Percentiles rank a stretch among this genome's conserved stretches.
phyloP scores from a whole-genome alignment of 129 eudicot species.

The Chrysanthemum makinoi region DNA sequence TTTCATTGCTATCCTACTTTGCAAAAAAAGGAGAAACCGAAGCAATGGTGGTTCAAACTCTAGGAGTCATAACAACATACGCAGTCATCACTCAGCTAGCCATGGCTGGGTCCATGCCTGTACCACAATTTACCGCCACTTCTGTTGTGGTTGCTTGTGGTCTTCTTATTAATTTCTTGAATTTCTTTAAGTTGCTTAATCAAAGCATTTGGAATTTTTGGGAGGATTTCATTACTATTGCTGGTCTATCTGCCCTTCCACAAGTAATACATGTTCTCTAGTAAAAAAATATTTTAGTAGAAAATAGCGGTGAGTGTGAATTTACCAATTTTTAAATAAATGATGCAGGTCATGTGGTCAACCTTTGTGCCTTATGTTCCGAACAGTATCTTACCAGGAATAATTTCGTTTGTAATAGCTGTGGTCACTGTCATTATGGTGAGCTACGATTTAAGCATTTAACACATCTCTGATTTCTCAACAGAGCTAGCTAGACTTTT shows the following conservation, averaged over 20 bases:
- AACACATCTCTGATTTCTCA: neutral
- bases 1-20: constrained; percentile 83
- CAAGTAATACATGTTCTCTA: constrained; percentile 47
- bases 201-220: constrained; percentile 66
- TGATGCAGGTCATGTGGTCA: constrained; percentile 98
- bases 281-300: neutral
- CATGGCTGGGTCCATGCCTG: constrained; percentile 94
- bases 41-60: constrained; percentile 75
- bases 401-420: constrained; percentile 55
- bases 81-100: constrained; percentile 83
- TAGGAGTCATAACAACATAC: constrained; percentile 81
- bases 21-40: constrained; percentile 89
- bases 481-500: neutral
- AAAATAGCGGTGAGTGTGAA: no score
- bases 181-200: constrained; percentile 65
- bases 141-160: constrained; percentile 76
- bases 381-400: constrained; percentile 76
- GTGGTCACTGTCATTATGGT: constrained; percentile 73
- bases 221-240: constrained; percentile 95
- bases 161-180: constrained; percentile 62
- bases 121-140: constrained; percentile 59
- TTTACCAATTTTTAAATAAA: no score
- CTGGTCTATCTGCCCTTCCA: constrained; percentile 91
- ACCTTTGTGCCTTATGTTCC: constrained; percentile 89
- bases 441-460: constrained; percentile 18